Conservation (phyloP, 169 alveolate genomes). For the Plasmodium blacklocki region DNA sequence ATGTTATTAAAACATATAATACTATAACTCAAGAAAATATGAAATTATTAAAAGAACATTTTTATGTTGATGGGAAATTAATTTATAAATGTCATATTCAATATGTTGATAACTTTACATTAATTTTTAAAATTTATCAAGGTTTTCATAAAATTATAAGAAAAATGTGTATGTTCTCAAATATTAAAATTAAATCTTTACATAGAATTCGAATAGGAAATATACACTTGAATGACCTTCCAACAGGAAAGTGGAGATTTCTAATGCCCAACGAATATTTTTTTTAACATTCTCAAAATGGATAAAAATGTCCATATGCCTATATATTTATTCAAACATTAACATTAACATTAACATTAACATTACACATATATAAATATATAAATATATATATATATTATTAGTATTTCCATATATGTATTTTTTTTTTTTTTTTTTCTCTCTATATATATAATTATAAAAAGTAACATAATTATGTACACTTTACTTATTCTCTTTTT, state of each 20-base stretch:
- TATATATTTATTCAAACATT: too few relatives aligned
- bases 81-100: conserved; percentile 72
- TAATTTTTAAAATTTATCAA: conserved; percentile 61
- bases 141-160: conserved; percentile 74
- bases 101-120: conserved; percentile 55
- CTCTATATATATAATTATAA: not conserved
- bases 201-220: conserved; percentile 72
- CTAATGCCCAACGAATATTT: conserved; percentile 79
- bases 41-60: conserved; percentile 30
- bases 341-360: not conserved
- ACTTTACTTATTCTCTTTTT: too few relatives aligned
- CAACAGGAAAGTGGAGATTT: conserved; percentile 78
- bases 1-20: conserved; percentile 44
- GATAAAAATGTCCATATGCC: not conserved
- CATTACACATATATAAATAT: not conserved
- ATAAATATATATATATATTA: not conserved
- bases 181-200: conserved; percentile 70
- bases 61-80: conserved; percentile 73
- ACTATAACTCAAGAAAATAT: conserved; percentile 61
- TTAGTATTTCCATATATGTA: not conserved
- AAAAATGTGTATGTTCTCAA: conserved; percentile 65
- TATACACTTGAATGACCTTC: conserved; percentile 66
- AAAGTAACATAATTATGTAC: too few relatives aligned
- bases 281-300: conserved; percentile 4
- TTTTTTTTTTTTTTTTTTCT: not conserved